Evolutionary conservation across 345 rosid genomes (phyloP).

Genomic region (Excoecaria cochinchinensis): DNA sequence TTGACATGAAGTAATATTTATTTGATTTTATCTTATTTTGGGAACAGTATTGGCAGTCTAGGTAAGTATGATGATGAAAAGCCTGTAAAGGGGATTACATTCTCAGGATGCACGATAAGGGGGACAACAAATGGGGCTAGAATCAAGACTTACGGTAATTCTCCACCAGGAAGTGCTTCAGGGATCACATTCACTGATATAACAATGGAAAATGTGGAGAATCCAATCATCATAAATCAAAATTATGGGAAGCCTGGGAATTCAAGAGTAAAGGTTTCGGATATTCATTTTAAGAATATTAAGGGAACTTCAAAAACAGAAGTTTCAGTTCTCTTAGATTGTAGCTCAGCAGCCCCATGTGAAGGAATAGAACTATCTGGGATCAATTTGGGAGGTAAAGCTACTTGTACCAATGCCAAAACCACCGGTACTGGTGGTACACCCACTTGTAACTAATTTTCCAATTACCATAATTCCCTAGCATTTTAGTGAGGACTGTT

Average conservation of each 20-base stretch:
- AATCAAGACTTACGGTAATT: background rate
- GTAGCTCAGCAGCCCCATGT: constrained; percentile 38
- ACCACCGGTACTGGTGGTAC: background rate
- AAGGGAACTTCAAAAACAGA: constrained; percentile 35
- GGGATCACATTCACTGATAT: background rate
- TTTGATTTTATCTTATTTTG: too few relatives aligned
- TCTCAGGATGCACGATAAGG: background rate
- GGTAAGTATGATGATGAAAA: background rate
- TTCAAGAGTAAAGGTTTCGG: constrained; percentile 32
- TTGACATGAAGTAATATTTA: too few relatives aligned
- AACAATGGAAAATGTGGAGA: background rate
- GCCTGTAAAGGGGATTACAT: background rate
- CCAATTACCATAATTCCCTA: too few relatives aligned
- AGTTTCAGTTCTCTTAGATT: constrained; percentile 23
- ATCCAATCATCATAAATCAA: constrained; percentile 4
- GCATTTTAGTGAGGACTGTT: too few relatives aligned
- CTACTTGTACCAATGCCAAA: constrained; percentile 28
- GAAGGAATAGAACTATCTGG: constrained; percentile 26
- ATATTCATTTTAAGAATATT: constrained; percentile 38
- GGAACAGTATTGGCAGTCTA: background rate
- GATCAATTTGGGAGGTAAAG: constrained; percentile 17
- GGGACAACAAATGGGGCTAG: background rate
- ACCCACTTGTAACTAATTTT: background rate
- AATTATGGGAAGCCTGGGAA: background rate
- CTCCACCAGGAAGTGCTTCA: background rate